Conservation (phyloP, 2,329 filamentous ascomycete species). For the Penicillium digitatum region DNA sequence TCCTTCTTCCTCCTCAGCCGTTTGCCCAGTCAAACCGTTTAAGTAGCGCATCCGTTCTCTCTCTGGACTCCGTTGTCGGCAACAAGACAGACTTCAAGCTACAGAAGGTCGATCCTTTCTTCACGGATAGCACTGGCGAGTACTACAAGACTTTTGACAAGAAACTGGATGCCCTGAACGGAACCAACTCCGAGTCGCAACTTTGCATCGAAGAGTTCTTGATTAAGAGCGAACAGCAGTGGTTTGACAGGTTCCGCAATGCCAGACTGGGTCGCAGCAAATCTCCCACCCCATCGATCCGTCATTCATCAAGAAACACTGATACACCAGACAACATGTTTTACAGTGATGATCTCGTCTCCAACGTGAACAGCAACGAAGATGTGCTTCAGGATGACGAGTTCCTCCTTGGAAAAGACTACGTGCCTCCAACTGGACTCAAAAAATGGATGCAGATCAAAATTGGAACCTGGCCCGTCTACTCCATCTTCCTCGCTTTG, state of each 20-base stretch:
- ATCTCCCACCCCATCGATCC: constrained; percentile 38
- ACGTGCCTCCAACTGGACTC: constrained; percentile 55
- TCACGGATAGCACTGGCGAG: constrained; percentile 60
- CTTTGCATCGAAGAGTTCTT: constrained; percentile 64
- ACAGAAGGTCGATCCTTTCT: constrained; percentile 65
- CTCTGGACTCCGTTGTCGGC: constrained; percentile 55
- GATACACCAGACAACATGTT: constrained; percentile 39
- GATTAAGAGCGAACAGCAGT: constrained; percentile 63
- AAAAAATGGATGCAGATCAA: constrained; percentile 54
- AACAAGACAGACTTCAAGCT: constrained; percentile 60
- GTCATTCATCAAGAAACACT: constrained; percentile 29
- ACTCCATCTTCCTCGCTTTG: constrained; percentile 58
- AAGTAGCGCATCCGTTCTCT: constrained; percentile 49
- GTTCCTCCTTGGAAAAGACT: constrained; percentile 56
- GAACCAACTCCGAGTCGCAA: constrained; percentile 54
- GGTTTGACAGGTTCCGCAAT: constrained; percentile 58
- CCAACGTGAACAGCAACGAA: constrained; percentile 32
- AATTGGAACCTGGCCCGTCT: constrained; percentile 61
- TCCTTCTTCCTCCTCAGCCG: constrained; percentile 30
- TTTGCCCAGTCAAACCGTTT: constrained; percentile 32
- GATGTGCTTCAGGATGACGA: constrained; percentile 44
- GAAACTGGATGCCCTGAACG: constrained; percentile 53
- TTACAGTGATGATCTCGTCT: constrained; percentile 35
- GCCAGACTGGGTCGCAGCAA: constrained; percentile 54
- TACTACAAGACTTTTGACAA: constrained; percentile 58